phyloP scores from a whole-genome alignment of 1,139 yeast genomes.

The Suhomyces choctaworum region DNA sequence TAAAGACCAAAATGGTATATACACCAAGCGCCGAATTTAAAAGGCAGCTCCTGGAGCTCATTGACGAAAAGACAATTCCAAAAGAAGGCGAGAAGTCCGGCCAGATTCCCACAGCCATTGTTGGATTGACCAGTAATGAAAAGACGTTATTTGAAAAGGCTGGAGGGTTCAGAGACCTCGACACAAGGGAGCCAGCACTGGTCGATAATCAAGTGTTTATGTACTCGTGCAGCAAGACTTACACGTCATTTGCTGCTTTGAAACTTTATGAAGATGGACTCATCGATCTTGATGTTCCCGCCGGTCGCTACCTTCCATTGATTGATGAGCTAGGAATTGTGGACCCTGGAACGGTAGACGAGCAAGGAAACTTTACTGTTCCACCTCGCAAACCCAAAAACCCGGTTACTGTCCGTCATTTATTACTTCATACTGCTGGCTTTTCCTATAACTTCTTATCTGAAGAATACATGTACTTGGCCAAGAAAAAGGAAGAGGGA shows the following conservation, averaged over 20 bases:
- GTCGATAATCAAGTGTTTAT: constrained; percentile 34
- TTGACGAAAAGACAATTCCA: constrained; percentile 7
- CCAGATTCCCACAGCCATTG: constrained; percentile 26
- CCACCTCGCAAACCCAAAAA: constrained; percentile 35
- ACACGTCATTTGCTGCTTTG: constrained; percentile 49
- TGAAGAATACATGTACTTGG: constrained; percentile 27
- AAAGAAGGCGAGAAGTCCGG: constrained; percentile 6
- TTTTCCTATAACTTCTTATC: constrained; percentile 48
- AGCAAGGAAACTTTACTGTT: constrained; percentile 29
- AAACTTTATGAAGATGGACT: constrained; percentile 47
- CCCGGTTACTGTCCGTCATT: constrained; percentile 47
- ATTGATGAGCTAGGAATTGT: constrained; percentile 42
- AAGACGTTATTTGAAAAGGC: constrained; percentile 28
- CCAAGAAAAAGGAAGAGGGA: constrained; percentile 15
- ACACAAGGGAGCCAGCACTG: constrained; percentile 12
- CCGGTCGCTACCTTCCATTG: constrained; percentile 41
- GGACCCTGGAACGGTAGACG: constrained; percentile 33
- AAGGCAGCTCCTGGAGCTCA: constrained; percentile 1
- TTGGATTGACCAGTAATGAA: constrained; percentile 30
- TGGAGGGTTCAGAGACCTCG: constrained; percentile 25
- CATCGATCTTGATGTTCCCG: constrained; percentile 44
- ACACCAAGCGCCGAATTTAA: constrained; percentile 3
- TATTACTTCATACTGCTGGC: constrained; percentile 55
- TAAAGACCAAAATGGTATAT: constrained; percentile 1
- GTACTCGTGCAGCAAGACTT: constrained; percentile 51